Conservation (phyloP, 1,139 yeast genomes). For the Scheffersomyces insectosa region DNA sequence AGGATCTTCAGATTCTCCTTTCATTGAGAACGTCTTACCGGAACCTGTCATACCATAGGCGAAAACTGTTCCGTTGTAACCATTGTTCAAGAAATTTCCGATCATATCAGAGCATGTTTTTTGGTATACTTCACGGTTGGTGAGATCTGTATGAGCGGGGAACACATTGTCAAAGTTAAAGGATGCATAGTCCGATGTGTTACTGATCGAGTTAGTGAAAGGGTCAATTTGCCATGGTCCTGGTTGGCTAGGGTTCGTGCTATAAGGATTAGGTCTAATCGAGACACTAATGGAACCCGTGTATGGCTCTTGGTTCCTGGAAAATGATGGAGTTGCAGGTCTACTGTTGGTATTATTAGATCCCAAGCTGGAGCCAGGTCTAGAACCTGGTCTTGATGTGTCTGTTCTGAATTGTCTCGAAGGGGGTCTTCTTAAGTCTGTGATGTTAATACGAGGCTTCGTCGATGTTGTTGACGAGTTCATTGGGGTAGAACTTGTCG, state of each 20-base stretch:
- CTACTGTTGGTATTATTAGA: constrained; percentile 14
- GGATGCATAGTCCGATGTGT: constrained; percentile 51
- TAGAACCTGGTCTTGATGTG: constrained; percentile 24
- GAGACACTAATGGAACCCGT: constrained; percentile 54
- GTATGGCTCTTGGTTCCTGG: constrained; percentile 36
- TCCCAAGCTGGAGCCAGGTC: constrained; percentile 26
- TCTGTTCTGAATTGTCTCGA: constrained; percentile 19
- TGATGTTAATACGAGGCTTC: constrained; percentile 7
- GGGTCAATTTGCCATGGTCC: constrained; percentile 48
- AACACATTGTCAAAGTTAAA: constrained; percentile 81
- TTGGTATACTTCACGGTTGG: constrained; percentile 62
- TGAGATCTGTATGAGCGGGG: constrained; percentile 40
- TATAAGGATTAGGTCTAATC: constrained; percentile 54
- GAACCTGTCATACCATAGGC: constrained; percentile 97
- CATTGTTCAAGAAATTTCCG: constrained; percentile 62
- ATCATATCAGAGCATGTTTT: constrained; percentile 64
- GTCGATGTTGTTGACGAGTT: constrained; percentile 8
- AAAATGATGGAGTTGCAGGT: constrained; percentile 41
- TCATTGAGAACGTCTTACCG: constrained; percentile 92
- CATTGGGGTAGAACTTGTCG: constrained; percentile 3
- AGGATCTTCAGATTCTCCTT: constrained; percentile 65
- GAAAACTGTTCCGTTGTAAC: constrained; percentile 86
- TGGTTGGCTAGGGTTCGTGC: constrained; percentile 21
- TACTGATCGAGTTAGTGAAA: constrained; percentile 41
- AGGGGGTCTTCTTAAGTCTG: constrained; percentile 22